Evolutionary conservation across 768 basidiomycete genomes (phyloP), one percentile per base, ranked within the genome.

Genomic region (Mycena crocata): DNA sequence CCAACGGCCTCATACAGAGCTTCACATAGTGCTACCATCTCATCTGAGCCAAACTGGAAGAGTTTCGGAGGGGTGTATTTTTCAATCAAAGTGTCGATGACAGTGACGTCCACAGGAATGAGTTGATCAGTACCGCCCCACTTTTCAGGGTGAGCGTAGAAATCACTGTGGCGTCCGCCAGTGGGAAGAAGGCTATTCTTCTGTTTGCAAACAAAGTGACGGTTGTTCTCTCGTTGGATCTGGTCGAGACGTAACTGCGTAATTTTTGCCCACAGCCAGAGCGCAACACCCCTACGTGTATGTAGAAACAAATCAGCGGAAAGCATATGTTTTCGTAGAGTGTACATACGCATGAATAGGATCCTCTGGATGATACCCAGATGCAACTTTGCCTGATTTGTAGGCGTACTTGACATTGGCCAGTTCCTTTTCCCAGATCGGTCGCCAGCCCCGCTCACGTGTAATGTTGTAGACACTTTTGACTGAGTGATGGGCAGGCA

Each of bases 391-490:
- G 4, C 74, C 75, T 6, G 39, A 40, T 12, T 63, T 51, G 37
- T 75, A 78, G 0, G 35, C 32, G 51, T 72, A 68, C 12, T 55
- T 28, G 15, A 79, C 57, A 57, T 77, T 79, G 3, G 64, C 54
- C 7, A 77, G 69, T 14, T 76, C 76, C 44, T 74, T 74, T 24
- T 74, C 71, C 51, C 62, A 75, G 0, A 79, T 30, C 0, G 78
- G 76, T 5, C 73, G 68, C 78, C 76, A 77, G 1, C 15, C 49
- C 0, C 74, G 72, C 61, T 79, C 75, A 13, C 74, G 67, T 23
- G 75, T 77, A 32, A 79, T 79, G 34, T 79, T 77, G 19, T 72
- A 72, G 1, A 67, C 66, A 66, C 76, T 76, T 52, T 74, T 76
- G 10, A 74, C 71, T 1, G 73, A 66, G 24, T 52, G 66, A 35